Evolutionary conservation across 2,329 filamentous ascomycete genomes (phyloP).

Genomic region (Fulvia fulva): DNA sequence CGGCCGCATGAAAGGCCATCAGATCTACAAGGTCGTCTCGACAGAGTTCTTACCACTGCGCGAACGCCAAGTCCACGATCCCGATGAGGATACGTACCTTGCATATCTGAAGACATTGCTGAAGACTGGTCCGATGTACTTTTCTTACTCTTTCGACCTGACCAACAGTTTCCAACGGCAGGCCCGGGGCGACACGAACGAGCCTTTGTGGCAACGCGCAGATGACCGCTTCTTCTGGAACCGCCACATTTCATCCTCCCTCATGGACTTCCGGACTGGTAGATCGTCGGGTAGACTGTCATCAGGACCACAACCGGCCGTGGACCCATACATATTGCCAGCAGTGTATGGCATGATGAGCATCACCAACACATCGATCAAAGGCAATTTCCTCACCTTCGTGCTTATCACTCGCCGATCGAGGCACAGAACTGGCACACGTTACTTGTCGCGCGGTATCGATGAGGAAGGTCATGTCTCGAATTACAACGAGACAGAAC

Average conservation of each 20-base stretch:
- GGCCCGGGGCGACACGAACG: constrained; percentile 65
- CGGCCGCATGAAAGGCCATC: constrained; percentile 88
- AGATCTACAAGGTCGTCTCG: constrained; percentile 86
- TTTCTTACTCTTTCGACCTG: constrained; percentile 93
- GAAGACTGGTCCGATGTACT: constrained; percentile 87
- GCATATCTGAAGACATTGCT: constrained; percentile 75
- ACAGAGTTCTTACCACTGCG: constrained; percentile 93
- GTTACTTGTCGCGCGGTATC: constrained; percentile 91
- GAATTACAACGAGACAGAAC: constrained; percentile 98
- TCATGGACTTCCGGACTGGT: constrained; percentile 80
- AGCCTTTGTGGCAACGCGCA: constrained; percentile 82
- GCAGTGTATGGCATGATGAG: constrained; percentile 96
- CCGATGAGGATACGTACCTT: constrained; percentile 91
- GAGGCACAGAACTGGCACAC: constrained; percentile 80
- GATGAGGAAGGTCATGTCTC: constrained; percentile 94
- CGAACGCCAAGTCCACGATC: constrained; percentile 84
- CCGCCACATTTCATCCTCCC: constrained; percentile 80
- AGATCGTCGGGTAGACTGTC: constrained; percentile 56
- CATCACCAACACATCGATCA: constrained; percentile 81
- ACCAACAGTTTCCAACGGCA: constrained; percentile 97
- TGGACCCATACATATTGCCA: constrained; percentile 89
- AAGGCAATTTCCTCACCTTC: constrained; percentile 77
- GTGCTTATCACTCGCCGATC: constrained; percentile 85
- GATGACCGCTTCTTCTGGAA: constrained; percentile 99
- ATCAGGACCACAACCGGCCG: constrained; percentile 65